Percentiles rank a stretch among this genome's conserved stretches.
These are phyloP conservation scores for Coemansia sp. DNA, from an alignment of 192 early-diverging fungal species.

Conservation along the genomic window DNA sequence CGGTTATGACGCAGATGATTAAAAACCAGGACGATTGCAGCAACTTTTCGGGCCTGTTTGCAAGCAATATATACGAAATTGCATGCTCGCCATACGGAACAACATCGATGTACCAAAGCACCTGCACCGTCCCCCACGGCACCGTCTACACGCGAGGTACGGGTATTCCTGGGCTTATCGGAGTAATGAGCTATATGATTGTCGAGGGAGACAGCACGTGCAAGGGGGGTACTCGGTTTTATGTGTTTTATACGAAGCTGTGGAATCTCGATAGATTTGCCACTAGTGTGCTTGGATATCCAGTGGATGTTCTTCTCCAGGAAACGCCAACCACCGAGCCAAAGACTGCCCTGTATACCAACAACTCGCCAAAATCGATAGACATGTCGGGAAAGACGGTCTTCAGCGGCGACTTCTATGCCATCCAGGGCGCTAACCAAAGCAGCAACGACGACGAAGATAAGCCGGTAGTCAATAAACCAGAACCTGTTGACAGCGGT, in stretches of 20 bases:
- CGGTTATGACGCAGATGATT: background rate
- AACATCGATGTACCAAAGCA: background rate
- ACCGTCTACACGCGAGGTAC: conserved; percentile 1
- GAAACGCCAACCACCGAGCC: background rate
- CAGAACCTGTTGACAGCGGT: background rate
- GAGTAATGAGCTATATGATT: conserved; percentile 1
- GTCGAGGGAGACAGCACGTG: conserved; percentile 1
- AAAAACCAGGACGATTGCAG: background rate
- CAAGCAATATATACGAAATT: background rate
- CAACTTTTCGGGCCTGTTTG: background rate
- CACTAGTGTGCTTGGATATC: background rate
- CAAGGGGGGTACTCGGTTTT: background rate
- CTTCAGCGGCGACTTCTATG: background rate
- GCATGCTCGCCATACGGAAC: background rate
- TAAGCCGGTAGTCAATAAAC: background rate
- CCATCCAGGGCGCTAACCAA: background rate
- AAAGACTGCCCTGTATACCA: background rate
- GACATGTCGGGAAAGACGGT: background rate
- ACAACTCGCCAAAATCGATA: background rate
- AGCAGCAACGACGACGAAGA: background rate
- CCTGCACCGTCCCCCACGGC: background rate
- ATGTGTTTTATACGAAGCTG: background rate
- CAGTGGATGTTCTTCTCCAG: background rate
- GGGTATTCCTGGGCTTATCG: background rate
- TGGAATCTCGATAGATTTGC: conserved; percentile 2